Conservation (phyloP, 805 yeast genomes). For the Starmera caribaea region DNA sequence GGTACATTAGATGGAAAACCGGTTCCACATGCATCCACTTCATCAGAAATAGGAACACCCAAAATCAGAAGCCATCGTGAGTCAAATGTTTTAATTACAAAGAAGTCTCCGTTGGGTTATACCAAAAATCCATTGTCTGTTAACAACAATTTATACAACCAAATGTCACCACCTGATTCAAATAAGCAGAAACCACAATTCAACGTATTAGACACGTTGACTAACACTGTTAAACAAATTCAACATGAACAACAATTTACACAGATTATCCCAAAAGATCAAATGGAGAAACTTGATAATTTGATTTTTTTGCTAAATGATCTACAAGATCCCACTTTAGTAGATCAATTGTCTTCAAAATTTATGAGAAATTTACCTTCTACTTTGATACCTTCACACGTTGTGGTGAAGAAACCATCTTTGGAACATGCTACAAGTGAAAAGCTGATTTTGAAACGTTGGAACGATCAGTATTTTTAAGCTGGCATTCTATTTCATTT, state of each 20-base stretch:
- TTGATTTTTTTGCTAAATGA: too few relatives aligned
- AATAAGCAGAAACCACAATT: neutral
- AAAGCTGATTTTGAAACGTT: constrained; percentile 35
- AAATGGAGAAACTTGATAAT: too few relatives aligned
- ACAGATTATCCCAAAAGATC: too few relatives aligned
- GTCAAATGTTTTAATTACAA: constrained; percentile 15
- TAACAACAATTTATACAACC: neutral
- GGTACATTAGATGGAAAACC: constrained; percentile 4
- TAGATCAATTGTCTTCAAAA: too few relatives aligned
- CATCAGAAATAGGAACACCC: too few relatives aligned
- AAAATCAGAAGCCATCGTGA: neutral
- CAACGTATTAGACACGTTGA: neutral
- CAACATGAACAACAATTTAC: too few relatives aligned
- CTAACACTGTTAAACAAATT: too few relatives aligned
- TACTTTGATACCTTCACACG: too few relatives aligned
- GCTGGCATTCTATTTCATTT: too few relatives aligned
- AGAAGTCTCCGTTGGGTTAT: constrained; percentile 9
- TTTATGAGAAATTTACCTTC: too few relatives aligned
- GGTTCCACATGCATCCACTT: neutral
- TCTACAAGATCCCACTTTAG: too few relatives aligned
- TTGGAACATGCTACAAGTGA: constrained; percentile 15
- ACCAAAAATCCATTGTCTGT: neutral
- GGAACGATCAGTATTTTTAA: constrained; percentile 31
- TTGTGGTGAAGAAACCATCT: too few relatives aligned
- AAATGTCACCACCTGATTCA: neutral